phyloP scores from a whole-genome alignment of 352 stramenopile species.

The Pythium dissotocum region DNA sequence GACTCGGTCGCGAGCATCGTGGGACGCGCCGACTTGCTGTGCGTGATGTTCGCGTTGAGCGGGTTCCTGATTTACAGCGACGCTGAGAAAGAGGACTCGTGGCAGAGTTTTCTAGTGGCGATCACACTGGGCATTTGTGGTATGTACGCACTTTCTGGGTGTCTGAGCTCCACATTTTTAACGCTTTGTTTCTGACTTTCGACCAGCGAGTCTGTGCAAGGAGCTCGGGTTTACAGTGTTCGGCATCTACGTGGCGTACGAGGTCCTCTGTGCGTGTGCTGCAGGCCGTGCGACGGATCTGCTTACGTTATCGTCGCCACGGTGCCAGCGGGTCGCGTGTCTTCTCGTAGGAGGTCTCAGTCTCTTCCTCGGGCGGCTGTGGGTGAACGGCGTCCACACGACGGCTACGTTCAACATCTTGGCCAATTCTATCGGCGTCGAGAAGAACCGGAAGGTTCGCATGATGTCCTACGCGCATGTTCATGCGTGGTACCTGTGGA shows the following conservation, averaged over 20 bases:
- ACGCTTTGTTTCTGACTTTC: background rate
- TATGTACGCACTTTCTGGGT: conserved; percentile 4
- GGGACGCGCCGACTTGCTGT: conserved; percentile 88
- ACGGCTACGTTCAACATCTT: conserved; percentile 84
- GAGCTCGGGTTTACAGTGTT: conserved; percentile 88
- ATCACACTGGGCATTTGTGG: conserved; percentile 21
- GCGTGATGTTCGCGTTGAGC: conserved; percentile 60
- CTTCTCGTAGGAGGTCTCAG: conserved; percentile 21
- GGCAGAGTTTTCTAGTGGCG: conserved; percentile 8
- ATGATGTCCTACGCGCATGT: conserved; percentile 84
- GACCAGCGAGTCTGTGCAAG: conserved; percentile 73
- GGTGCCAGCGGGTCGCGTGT: background rate
- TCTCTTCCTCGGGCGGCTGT: conserved; percentile 37
- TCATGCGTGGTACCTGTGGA: conserved; percentile 88
- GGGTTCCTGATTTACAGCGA: conserved; percentile 61
- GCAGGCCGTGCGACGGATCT: background rate
- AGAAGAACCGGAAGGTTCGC: conserved; percentile 35
- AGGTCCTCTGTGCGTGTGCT: conserved; percentile 36
- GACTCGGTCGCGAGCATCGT: conserved; percentile 91
- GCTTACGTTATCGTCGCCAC: background rate
- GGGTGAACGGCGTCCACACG: conserved; percentile 63
- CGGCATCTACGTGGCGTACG: conserved; percentile 69
- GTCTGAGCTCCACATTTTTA: background rate
- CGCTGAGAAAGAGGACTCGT: conserved; percentile 18
- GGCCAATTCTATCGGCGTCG: conserved; percentile 84